These are phyloP conservation scores for Xylaria intraflava DNA, from an alignment of 495 filamentous ascomycete genomes.

Conservation along the genomic window DNA sequence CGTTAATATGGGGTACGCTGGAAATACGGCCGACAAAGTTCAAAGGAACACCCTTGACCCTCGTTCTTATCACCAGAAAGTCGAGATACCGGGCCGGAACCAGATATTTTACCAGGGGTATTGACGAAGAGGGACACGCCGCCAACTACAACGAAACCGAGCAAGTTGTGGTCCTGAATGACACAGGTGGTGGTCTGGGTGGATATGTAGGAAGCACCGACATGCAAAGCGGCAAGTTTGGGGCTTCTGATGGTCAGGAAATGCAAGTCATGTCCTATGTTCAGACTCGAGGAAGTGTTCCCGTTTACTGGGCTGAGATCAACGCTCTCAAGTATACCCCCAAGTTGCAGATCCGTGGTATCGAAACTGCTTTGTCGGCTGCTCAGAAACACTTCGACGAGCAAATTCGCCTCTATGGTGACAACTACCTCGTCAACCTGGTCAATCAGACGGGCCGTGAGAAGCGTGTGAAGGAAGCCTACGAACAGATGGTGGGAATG, in stretches of 20 bases:
- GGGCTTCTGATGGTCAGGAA: constrained; percentile 54
- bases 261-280: constrained; percentile 88
- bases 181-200: constrained; percentile 60
- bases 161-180: constrained; percentile 82
- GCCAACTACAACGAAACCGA: constrained; percentile 99
- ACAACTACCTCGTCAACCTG: constrained; percentile 93
- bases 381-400: constrained; percentile 83
- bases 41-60: constrained; percentile 73
- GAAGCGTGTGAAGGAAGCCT: constrained; percentile 77
- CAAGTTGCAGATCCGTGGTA: constrained; percentile 74
- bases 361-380: constrained; percentile 73
- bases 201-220: constrained; percentile 73
- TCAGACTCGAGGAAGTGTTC: constrained; percentile 91
- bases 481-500: constrained; percentile 75
- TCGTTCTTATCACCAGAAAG: constrained; percentile 79
- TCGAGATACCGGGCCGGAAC: constrained; percentile 84
- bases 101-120: constrained; percentile 85
- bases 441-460: constrained; percentile 94
- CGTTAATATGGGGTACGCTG: constrained; percentile 90
- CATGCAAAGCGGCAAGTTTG: constrained; percentile 62
- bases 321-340: constrained; percentile 87
- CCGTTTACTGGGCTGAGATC: constrained; percentile 90
- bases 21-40: constrained; percentile 75
- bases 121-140: constrained; percentile 89
- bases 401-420: constrained; percentile 86